Evolutionary conservation across 1,284 basidiomycete genomes (phyloP).

Genomic region (Ceratobasidium sp.): DNA sequence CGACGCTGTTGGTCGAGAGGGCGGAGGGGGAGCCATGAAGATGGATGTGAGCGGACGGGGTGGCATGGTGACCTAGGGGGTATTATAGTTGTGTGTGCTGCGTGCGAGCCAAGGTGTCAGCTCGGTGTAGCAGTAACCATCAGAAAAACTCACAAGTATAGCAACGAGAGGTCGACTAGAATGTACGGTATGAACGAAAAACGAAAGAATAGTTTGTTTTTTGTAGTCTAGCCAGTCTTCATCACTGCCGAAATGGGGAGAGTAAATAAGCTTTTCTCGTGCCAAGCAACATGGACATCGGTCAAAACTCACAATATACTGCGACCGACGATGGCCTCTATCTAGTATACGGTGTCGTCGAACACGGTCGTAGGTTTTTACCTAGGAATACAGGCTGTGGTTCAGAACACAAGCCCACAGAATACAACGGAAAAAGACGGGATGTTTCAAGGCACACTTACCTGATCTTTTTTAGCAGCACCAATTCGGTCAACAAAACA

Average conservation of each 20-base stretch:
- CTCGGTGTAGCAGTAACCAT: background rate
- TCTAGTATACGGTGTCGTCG: background rate
- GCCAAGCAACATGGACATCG: background rate
- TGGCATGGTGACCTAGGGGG: slow-evolving; percentile 18
- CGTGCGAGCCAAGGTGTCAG: background rate
- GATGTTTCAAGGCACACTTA: slow-evolving; percentile 8
- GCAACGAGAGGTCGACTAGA: background rate
- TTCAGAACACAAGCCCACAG: background rate
- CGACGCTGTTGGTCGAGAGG: slow-evolving; percentile 32
- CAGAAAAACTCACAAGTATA: slow-evolving; percentile 22
- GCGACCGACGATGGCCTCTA: background rate
- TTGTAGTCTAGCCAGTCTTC: slow-evolving; percentile 22
- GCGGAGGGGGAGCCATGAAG: slow-evolving; percentile 41
- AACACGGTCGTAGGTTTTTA: background rate
- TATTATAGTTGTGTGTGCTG: background rate
- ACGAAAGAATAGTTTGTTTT: background rate
- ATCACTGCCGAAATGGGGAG: slow-evolving; percentile 18
- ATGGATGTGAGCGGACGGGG: slow-evolving; percentile 40
- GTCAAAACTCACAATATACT: background rate
- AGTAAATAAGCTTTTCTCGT: background rate
- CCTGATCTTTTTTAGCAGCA: background rate
- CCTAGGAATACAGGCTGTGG: background rate
- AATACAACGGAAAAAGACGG: background rate
- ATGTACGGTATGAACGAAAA: background rate
- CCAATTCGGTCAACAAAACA: slow-evolving; percentile 12